A percentile compares a stretch with the other conserved stretches of the same genome.
Conservation (phyloP, 2,329 filamentous ascomycete species). For the Raffaelea albimanens region DNA sequence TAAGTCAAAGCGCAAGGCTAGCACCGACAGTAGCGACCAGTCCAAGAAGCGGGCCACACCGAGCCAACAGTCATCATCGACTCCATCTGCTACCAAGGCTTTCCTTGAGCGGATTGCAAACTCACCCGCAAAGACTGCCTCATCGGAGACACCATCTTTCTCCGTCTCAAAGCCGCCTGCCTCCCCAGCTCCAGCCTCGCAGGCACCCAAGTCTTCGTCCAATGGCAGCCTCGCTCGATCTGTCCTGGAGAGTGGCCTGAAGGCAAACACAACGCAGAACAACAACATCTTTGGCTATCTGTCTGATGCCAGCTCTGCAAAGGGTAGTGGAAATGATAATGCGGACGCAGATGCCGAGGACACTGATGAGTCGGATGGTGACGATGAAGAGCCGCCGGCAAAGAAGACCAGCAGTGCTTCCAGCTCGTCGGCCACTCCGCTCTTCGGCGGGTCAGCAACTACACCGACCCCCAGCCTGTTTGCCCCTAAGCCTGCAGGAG, state of each 20-base stretch:
- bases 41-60: constrained; percentile 27
- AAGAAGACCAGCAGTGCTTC: constrained; percentile 33
- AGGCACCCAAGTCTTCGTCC: constrained; percentile 21
- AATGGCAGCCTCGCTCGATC: constrained; percentile 30
- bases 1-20: constrained; percentile 44
- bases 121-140: constrained; percentile 28
- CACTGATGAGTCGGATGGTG: constrained; percentile 31
- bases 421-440: too few species aligned
- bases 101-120: constrained; percentile 50
- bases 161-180: constrained; percentile 15
- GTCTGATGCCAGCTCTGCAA: constrained; percentile 45
- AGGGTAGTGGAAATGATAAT: constrained; percentile 41
- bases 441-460: too few species aligned
- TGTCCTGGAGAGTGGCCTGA: constrained; percentile 25
- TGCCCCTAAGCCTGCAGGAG: constrained; percentile 17
- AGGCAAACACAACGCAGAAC: constrained; percentile 10
- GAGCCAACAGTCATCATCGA: constrained; percentile 8
- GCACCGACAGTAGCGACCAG: constrained; percentile 31
- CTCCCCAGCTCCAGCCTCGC: constrained; percentile 15
- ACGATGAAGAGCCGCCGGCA: constrained; percentile 33
- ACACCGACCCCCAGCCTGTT: constrained; percentile 25
- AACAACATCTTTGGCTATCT: constrained; percentile 56
- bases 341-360: constrained; percentile 27
- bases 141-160: constrained; percentile 11
- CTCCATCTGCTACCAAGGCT: constrained; percentile 44